These are phyloP conservation scores for Letharia columbiana DNA, from an alignment of 495 filamentous ascomycete species.

Conservation along the genomic window DNA sequence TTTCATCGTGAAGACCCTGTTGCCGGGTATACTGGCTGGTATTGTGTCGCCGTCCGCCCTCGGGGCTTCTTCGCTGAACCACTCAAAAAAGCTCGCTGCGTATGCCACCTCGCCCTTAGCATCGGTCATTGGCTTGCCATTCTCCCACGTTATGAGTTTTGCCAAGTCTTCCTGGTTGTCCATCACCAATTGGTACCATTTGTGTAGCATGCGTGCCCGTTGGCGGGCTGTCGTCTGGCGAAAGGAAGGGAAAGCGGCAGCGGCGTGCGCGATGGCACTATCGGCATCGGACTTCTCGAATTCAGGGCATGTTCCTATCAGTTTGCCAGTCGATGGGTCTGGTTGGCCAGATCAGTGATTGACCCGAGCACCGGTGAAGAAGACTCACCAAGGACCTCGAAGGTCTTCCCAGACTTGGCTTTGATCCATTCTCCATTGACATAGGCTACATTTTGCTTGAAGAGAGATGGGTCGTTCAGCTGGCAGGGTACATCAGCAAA, in stretches of 20 bases:
- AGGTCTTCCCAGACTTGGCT: slow-evolving; percentile 68
- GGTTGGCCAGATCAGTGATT: not conserved
- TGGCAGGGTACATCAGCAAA: slow-evolving; percentile 25
- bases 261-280: slow-evolving; percentile 67
- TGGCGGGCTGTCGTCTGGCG: slow-evolving; percentile 68
- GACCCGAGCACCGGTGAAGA: slow-evolving; percentile 2
- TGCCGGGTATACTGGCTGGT: slow-evolving; percentile 55
- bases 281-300: slow-evolving; percentile 67
- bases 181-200: slow-evolving; percentile 84
- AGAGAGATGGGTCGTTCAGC: slow-evolving; percentile 76
- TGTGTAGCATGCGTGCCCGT: slow-evolving; percentile 71
- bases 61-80: slow-evolving; percentile 70
- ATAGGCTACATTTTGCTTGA: slow-evolving; percentile 70
- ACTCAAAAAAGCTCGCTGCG: slow-evolving; percentile 68
- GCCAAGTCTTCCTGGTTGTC: slow-evolving; percentile 85
- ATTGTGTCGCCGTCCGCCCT: slow-evolving; percentile 68
- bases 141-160: slow-evolving; percentile 79
- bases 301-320: slow-evolving; percentile 78
- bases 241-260: slow-evolving; percentile 66
- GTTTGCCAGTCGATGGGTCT: slow-evolving; percentile 73
- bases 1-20: slow-evolving; percentile 69
- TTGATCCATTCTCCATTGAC: slow-evolving; percentile 80
- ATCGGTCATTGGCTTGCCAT: slow-evolving; percentile 65
- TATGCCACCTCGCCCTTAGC: slow-evolving; percentile 65
- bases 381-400: slow-evolving; percentile 59